Percentiles rank a stretch among this genome's conserved stretches.
Conservation (phyloP, 2,329 filamentous ascomycete genomes). For the Alternaria alternata region DNA sequence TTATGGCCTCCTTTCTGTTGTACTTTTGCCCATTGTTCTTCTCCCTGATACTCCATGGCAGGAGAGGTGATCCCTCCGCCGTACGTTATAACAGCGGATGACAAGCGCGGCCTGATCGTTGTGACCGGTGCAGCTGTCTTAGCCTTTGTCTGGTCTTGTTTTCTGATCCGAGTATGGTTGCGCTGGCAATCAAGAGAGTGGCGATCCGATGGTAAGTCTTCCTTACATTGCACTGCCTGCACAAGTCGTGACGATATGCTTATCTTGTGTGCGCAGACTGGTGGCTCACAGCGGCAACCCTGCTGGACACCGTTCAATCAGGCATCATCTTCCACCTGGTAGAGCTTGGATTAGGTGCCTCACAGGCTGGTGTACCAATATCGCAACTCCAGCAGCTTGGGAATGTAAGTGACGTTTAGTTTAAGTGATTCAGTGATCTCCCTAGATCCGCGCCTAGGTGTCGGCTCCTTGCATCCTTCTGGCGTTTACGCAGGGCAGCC, state of each 20-base stretch:
- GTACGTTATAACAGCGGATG: slow-evolving; percentile 38
- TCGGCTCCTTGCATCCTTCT: slow-evolving; percentile 15
- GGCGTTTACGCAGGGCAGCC: slow-evolving; percentile 4
- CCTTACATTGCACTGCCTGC: slow-evolving; percentile 21
- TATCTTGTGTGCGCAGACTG: slow-evolving; percentile 14
- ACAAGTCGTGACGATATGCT: slow-evolving; percentile 23
- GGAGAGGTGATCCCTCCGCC: slow-evolving; percentile 35
- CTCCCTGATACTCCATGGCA: slow-evolving; percentile 25
- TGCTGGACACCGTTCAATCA: slow-evolving; percentile 39
- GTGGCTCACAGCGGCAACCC: slow-evolving; percentile 22
- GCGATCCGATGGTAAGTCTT: slow-evolving; percentile 42
- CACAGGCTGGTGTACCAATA: slow-evolving; percentile 22
- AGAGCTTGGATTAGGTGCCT: slow-evolving; percentile 35
- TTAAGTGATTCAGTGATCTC: not conserved
- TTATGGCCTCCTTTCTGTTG: slow-evolving; percentile 4
- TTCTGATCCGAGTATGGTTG: slow-evolving; percentile 42
- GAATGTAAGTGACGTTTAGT: slow-evolving; percentile 29
- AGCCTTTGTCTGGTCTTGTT: slow-evolving; percentile 42
- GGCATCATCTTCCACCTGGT: slow-evolving; percentile 37
- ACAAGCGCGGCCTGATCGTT: slow-evolving; percentile 47
- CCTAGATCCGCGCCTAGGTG: slow-evolving; percentile 18
- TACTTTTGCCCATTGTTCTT: slow-evolving; percentile 7
- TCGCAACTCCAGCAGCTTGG: slow-evolving; percentile 31
- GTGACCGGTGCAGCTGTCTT: slow-evolving; percentile 38
- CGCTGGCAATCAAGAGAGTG: slow-evolving; percentile 39